These are phyloP conservation scores for Euphorbia pulcherrima DNA, from an alignment of 345 rosid species.

Conservation along the genomic window DNA sequence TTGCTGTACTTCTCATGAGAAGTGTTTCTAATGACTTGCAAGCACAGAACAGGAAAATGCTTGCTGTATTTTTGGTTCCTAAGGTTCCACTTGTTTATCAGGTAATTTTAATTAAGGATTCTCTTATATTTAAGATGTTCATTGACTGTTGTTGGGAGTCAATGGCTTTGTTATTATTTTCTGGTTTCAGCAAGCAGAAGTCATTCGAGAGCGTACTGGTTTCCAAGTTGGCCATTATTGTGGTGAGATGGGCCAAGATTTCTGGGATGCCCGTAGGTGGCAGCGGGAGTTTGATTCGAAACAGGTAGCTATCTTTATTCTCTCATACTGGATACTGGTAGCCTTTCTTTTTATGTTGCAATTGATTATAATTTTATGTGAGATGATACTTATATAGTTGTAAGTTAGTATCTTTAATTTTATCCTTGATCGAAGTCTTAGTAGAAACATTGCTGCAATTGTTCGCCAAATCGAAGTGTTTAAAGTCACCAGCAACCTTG, in stretches of 20 bases:
- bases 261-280: slow-evolving; percentile 92
- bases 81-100: slow-evolving; percentile 97
- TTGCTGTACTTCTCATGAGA: slow-evolving; percentile 84
- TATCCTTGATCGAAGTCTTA: neutral
- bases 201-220: slow-evolving; percentile 70
- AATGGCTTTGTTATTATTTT: slow-evolving; percentile 17
- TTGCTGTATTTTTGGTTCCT: slow-evolving; percentile 93
- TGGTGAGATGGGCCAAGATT: slow-evolving; percentile 97
- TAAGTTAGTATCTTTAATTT: neutral
- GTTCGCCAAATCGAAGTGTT: neutral
- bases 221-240: slow-evolving; percentile 85
- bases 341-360: neutral
- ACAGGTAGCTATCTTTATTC: slow-evolving; percentile 49
- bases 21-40: slow-evolving; percentile 59
- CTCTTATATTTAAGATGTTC: neutral
- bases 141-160: slow-evolving; percentile 10
- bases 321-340: neutral
- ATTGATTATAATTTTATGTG: neutral
- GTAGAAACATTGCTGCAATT: neutral
- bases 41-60: slow-evolving; percentile 66
- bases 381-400: neutral
- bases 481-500: neutral
- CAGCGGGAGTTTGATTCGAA: slow-evolving; percentile 88
- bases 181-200: slow-evolving; percentile 86
- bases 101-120: slow-evolving; percentile 36